phyloP scores from a whole-genome alignment of 2,329 filamentous ascomycete species.

The Botrytis deweyae region DNA sequence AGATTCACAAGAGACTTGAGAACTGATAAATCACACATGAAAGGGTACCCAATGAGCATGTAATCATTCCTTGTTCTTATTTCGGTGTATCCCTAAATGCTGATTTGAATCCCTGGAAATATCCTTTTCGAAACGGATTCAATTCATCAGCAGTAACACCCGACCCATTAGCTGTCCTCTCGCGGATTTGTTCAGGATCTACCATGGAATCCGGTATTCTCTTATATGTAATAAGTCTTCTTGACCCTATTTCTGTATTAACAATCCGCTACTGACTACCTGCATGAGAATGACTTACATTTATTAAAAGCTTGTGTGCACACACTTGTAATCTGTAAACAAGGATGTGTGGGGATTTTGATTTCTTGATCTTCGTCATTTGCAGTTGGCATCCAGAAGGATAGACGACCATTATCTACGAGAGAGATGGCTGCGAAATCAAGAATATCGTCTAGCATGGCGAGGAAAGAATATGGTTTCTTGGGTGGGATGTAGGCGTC shows the following conservation, averaged over 20 bases:
- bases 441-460: slow-evolving; percentile 87
- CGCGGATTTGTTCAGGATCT: slow-evolving; percentile 35
- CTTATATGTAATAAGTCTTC: slow-evolving; percentile 82
- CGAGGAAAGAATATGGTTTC: slow-evolving; percentile 85
- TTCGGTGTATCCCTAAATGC: slow-evolving; percentile 21
- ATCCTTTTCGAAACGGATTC: slow-evolving; percentile 62
- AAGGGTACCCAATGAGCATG: not conserved
- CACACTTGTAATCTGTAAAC: slow-evolving; percentile 68
- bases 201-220: slow-evolving; percentile 63
- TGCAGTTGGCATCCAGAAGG: slow-evolving; percentile 97
- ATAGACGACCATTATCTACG: slow-evolving; percentile 75
- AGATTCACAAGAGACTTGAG: not conserved
- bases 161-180: slow-evolving; percentile 40
- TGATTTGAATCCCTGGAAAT: slow-evolving; percentile 45
- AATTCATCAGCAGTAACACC: slow-evolving; percentile 62
- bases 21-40: accelerated
- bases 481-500: slow-evolving; percentile 81
- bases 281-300: slow-evolving; percentile 54
- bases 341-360: slow-evolving; percentile 72
- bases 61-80: not conserved
- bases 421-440: slow-evolving; percentile 75
- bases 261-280: not conserved
- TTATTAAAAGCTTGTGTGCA: slow-evolving; percentile 89
- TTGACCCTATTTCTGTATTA: slow-evolving; percentile 63
- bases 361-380: slow-evolving; percentile 77